Conservation (phyloP, 495 filamentous ascomycete genomes). For the Aspergillus wentii region DNA sequence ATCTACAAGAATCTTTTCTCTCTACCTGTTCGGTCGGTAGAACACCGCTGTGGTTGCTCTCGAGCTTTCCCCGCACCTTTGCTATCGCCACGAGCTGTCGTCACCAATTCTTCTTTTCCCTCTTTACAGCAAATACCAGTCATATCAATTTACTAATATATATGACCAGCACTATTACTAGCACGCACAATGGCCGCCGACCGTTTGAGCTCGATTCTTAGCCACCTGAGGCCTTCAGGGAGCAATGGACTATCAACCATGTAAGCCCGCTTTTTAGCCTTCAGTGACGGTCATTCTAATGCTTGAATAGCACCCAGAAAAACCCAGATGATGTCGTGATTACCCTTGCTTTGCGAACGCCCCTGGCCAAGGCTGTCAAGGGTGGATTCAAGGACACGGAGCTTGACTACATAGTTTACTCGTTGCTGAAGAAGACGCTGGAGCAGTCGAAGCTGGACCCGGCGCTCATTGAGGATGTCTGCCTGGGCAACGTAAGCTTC, state of each 20-base stretch:
- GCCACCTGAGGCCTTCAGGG: constrained; percentile 71
- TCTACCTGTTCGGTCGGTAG: background rate
- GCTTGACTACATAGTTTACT: constrained; percentile 80
- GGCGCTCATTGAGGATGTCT: constrained; percentile 83
- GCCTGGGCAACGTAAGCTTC: constrained; percentile 75
- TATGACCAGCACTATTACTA: constrained; percentile 2
- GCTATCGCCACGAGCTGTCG: no score
- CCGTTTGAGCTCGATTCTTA: constrained; percentile 80
- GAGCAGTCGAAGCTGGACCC: constrained; percentile 75
- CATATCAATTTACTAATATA: background rate
- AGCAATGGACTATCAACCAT: constrained; percentile 56
- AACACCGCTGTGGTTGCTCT: no score
- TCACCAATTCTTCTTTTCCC: no score
- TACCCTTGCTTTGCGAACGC: constrained; percentile 73
- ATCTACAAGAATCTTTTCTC: background rate
- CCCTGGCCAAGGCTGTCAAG: constrained; percentile 70
- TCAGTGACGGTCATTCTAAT: no score
- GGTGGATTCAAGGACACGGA: constrained; percentile 93
- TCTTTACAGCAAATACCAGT: no score
- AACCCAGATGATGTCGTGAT: constrained; percentile 96
- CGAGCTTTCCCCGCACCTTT: no score
- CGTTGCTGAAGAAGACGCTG: constrained; percentile 70
- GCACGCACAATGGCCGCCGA: constrained; percentile 67
- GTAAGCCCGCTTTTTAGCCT: constrained; percentile 55
- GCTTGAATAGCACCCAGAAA: constrained; percentile 80